phyloP scores from a whole-genome alignment of 352 stramenopile genomes.

The Thalassiosira mediterranea region DNA sequence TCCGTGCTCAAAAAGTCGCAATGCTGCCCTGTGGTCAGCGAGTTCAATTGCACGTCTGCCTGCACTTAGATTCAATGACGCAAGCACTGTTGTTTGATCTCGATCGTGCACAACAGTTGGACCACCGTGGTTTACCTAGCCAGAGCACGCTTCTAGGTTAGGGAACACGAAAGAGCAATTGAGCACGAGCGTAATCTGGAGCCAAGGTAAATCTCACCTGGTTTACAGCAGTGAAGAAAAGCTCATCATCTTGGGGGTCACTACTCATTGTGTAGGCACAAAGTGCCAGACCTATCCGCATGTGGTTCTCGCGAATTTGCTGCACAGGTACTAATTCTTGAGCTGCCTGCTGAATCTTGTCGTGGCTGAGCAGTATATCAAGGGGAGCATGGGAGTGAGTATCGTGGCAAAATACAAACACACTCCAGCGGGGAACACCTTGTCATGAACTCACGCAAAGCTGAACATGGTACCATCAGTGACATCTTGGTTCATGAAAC shows the following conservation, averaged over 20 bases:
- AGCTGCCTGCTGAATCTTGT: conserved; percentile 46
- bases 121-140: conserved; percentile 3
- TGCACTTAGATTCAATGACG: conserved; percentile 16
- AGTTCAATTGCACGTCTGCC: conserved; percentile 7
- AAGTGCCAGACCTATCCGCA: conserved; percentile 31
- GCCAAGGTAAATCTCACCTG: no score
- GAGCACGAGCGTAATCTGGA: not conserved
- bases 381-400: no score
- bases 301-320: conserved; percentile 25
- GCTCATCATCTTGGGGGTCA: conserved; percentile 3
- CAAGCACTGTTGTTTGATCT: conserved; percentile 1
- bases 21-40: conserved; percentile 13
- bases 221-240: conserved; percentile 12
- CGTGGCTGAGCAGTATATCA: no score
- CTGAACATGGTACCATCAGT: not conserved
- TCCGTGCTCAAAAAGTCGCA: conserved; percentile 24
- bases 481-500: conserved; percentile 1
- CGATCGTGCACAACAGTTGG: not conserved
- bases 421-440: no score
- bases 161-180: not conserved
- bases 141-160: no score
- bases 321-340: conserved; percentile 24
- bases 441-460: no score
- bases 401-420: no score
- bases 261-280: conserved; percentile 5